phyloP scores from a whole-genome alignment of 352 stramenopile species.

The Phytophthora brassicae region DNA sequence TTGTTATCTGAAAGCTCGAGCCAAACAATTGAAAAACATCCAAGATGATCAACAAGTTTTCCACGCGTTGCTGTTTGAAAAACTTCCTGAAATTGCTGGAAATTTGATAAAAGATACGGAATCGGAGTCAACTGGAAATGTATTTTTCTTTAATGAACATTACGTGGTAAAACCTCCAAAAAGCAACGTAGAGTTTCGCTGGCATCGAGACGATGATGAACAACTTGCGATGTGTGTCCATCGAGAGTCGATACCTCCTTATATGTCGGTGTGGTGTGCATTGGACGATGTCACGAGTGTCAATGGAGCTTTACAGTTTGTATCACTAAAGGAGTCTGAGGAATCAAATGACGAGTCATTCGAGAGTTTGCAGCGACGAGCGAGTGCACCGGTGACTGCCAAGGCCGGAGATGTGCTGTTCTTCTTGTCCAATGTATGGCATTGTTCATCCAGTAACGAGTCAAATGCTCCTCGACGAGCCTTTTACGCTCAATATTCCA shows the following conservation, averaged over 20 bases:
- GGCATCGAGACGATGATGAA: constrained; percentile 77
- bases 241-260: constrained; percentile 43
- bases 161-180: constrained; percentile 72
- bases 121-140: neutral
- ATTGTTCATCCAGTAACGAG: constrained; percentile 63
- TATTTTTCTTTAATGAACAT: constrained; percentile 82
- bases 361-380: constrained; percentile 11
- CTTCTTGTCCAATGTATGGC: constrained; percentile 76
- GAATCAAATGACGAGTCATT: neutral
- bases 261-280: constrained; percentile 71
- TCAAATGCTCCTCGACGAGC: constrained; percentile 44
- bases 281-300: constrained; percentile 51
- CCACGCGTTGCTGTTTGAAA: constrained; percentile 42
- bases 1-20: constrained; percentile 34
- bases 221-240: constrained; percentile 77
- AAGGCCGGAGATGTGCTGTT: constrained; percentile 53
- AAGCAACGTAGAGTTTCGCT: constrained; percentile 64
- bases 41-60: constrained; percentile 17
- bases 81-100: constrained; percentile 31
- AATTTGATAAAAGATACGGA: constrained; percentile 18
- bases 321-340: constrained; percentile 27
- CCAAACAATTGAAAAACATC: constrained; percentile 25
- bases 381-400: constrained; percentile 33
- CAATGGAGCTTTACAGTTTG: constrained; percentile 66
- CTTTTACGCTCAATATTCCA: constrained; percentile 77